Evolutionary conservation across 2,329 filamentous ascomycete genomes (phyloP).

Genomic region (Penicillium sp.): DNA sequence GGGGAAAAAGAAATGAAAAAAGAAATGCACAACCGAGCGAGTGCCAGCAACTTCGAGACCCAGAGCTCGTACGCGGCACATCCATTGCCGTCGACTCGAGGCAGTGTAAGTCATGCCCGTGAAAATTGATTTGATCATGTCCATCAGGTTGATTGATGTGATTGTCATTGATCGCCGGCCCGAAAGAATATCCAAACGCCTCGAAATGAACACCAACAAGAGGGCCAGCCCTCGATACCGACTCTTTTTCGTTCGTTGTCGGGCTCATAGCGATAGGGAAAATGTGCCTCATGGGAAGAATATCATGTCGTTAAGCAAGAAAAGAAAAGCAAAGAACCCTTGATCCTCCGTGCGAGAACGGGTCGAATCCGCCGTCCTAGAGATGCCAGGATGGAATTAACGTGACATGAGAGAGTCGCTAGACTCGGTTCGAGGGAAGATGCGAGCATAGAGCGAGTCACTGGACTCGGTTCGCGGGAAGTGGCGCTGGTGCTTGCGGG

Average conservation of each 20-base stretch:
- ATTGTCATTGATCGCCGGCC: constrained; percentile 15
- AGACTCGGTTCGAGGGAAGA: constrained; percentile 33
- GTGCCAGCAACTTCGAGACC: constrained; percentile 12
- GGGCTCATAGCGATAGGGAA: neutral
- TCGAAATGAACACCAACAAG: constrained; percentile 14
- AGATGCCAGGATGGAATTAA: constrained; percentile 9
- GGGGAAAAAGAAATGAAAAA: neutral
- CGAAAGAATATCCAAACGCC: constrained; percentile 3
- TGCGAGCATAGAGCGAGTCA: constrained; percentile 31
- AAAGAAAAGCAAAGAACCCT: neutral
- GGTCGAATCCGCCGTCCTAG: too few relatives aligned
- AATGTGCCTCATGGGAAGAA: constrained; percentile 12
- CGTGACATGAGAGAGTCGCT: constrained; percentile 34
- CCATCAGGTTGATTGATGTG: constrained; percentile 12
- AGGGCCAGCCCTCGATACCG: constrained; percentile 4
- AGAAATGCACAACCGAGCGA: constrained; percentile 5
- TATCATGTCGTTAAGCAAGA: neutral
- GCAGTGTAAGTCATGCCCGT: constrained; percentile 10
- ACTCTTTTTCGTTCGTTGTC: neutral
- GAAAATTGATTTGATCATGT: constrained; percentile 1
- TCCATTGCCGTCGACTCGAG: too few relatives aligned
- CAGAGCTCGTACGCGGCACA: constrained; percentile 7
- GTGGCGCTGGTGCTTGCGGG: constrained; percentile 31
- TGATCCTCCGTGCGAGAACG: too few relatives aligned
- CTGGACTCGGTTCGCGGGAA: constrained; percentile 34